Base-by-base conservation (phyloP, 352 stramenopile species). In the Pythium scleroteichum region DNA sequence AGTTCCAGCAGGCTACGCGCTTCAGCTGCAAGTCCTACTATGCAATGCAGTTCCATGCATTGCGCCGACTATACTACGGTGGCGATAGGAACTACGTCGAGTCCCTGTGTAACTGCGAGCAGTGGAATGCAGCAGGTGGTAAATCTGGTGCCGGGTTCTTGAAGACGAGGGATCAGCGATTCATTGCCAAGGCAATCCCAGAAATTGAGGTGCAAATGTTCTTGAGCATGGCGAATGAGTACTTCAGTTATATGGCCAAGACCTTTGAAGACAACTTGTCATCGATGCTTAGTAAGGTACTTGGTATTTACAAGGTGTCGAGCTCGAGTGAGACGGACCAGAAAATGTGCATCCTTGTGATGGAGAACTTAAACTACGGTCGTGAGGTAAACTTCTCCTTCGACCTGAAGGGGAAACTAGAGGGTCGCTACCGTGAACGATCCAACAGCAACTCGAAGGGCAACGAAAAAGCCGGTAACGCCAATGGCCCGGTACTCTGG, bases 21-120 rank as follows among this genome's bases (percentile, higher is more conserved):
- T 96, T 96, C 54, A 88, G 78, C 41, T 96, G 87, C 68, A 96
- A 94, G 60, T 87, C 83, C 44, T 96, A 94, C 60, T 96, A 94
- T 47, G 87, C 87, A 19, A 93, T 93, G 82, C 87, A 96, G 68
- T 96, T 96, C 53, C 82, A 94, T 46, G 85, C 85, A 2, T 69
- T 96, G 10, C 79, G 87, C 10, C 85, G 85, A 47, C 59, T 96
- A 6, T 90, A 94, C 58, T 94, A 94, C 32, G 84, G 85, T 23
- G 85, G 85, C 45, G 85, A 96, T 40, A 72, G 85, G 12, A 93
- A 93, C 53, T 96, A 92, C 38, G 79, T 96, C 10, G 87, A 96
- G 68, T 94, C 85, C 20, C 67, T 96, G 48, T 94, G 85, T 53
- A 73, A 91, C 49, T 96, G 87, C 53, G 82, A 96, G 58, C 77